These are phyloP conservation scores for Saturnispora saitoi DNA, from an alignment of 805 yeast genomes.

Conservation along the genomic window DNA sequence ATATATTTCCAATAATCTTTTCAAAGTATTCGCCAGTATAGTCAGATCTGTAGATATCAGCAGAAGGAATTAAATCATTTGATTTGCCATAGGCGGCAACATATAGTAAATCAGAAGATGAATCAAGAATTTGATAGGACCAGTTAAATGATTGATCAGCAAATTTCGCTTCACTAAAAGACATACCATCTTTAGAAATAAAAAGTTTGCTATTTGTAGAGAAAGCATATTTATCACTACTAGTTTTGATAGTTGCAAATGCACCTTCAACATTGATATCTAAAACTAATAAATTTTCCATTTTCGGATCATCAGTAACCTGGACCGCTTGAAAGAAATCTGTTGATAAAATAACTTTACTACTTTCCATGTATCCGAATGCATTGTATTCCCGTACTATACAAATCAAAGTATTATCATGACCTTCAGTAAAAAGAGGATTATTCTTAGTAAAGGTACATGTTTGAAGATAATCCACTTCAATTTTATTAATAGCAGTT, in stretches of 20 bases:
- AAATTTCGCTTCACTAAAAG: slow-evolving; percentile 34
- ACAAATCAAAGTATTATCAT: slow-evolving; percentile 27
- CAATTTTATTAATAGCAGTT: slow-evolving; percentile 21
- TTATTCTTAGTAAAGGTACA: slow-evolving; percentile 23
- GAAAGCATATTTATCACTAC: slow-evolving; percentile 34
- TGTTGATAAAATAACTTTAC: slow-evolving; percentile 30
- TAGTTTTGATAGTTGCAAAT: slow-evolving; percentile 34
- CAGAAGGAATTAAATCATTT: slow-evolving; percentile 11
- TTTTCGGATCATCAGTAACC: slow-evolving; percentile 9
- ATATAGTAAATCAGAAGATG: slow-evolving; percentile 34
- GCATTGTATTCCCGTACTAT: slow-evolving; percentile 32
- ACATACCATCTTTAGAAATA: slow-evolving; percentile 39
- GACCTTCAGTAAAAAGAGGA: slow-evolving; percentile 18
- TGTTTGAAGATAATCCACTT: slow-evolving; percentile 7
- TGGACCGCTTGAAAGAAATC: slow-evolving; percentile 35
- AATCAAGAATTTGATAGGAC: slow-evolving; percentile 32
- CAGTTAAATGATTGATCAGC: slow-evolving; percentile 32
- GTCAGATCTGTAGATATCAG: slow-evolving; percentile 43
- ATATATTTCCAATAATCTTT: slow-evolving; percentile 33
- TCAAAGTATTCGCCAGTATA: slow-evolving; percentile 50
- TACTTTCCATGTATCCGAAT: slow-evolving; percentile 32
- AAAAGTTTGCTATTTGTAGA: slow-evolving; percentile 33
- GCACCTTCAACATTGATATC: slow-evolving; percentile 32
- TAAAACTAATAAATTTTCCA: slow-evolving; percentile 20
- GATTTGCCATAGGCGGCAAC: slow-evolving; percentile 30